Base-by-base conservation (phyloP, 163 green algal genomes). In the Scenedesmus sp. region DNA sequence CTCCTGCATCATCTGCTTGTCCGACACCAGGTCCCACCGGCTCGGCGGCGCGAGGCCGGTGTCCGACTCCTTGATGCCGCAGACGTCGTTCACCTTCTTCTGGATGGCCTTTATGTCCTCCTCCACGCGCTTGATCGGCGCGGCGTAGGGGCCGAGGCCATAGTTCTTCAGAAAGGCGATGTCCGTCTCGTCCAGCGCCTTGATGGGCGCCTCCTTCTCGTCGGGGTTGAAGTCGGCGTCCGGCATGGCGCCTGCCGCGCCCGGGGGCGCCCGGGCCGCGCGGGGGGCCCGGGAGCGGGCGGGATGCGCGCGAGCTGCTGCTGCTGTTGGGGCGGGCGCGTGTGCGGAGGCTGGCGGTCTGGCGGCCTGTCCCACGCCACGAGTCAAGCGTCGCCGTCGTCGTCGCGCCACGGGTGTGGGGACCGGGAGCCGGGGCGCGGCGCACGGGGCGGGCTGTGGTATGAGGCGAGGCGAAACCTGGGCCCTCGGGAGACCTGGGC, bases 1-100 rank as follows among this genome's bases (percentile, higher is more conserved):
- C 83, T 98, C 95, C 81, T 98, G 94, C 92, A 98, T 96, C 86
- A 96, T 94, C 87, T 99, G 97, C 88, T 99, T 99, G 89, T 99
- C 97, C 10, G 93, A 96, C 28, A 98, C 95, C 39, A 99, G 84
- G 87, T 99, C 97, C 97, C 97, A 99, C 45, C 97, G 90, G 39
- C 87, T 96, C 22, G 97, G 96, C 31, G 94, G 91, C n/a, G 95
- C 92, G 29, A 99, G 87, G 2, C 97, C 97, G 0, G 97, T 99
- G 85, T 99, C 97, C 18, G 89, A 97, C 88, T 99, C 97, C 86
- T 99, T 99, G 48, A 99, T 92, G 24, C 96, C 96, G 34, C 91
- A 96, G 2, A 99, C 81, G 10, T 99, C 95, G 60, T 97, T 97
- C 36, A 98, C 91, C 51, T 91, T 88, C 82, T 97, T 97, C 20